These are phyloP conservation scores for Fragilariopsis cylindrus DNA, from an alignment of 108 stramenopile species.

Conservation along the genomic window DNA sequence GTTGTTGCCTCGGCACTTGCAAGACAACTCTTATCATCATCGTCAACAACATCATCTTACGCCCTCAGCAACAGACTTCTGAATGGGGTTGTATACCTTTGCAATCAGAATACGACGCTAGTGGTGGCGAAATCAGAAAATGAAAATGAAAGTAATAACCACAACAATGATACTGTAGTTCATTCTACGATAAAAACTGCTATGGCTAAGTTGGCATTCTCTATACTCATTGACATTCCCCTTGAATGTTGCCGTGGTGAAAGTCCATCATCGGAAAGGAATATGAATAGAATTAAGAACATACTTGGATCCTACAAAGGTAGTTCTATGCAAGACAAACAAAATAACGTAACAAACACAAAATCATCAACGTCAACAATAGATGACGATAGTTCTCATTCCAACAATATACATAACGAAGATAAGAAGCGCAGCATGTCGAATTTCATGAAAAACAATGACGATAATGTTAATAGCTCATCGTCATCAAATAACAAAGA, in stretches of 20 bases:
- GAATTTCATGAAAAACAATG: background rate
- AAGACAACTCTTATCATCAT: slow-evolving; percentile 16
- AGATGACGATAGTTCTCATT: no score
- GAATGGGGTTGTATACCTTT: slow-evolving; percentile 35
- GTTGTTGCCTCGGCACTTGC: slow-evolving; percentile 20
- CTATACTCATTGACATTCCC: slow-evolving; percentile 30
- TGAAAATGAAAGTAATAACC: background rate
- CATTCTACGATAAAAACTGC: slow-evolving; percentile 21
- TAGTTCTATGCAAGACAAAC: no score
- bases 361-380: no score
- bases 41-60: slow-evolving; percentile 7
- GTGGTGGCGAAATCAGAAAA: background rate
- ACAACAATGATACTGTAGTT: background rate
- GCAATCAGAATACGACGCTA: background rate
- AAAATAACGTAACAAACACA: no score
- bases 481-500: background rate
- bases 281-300: background rate
- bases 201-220: slow-evolving; percentile 37
- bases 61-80: slow-evolving; percentile 41
- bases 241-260: slow-evolving; percentile 26
- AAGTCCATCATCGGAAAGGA: background rate
- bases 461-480: slow-evolving; percentile 3
- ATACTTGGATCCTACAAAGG: slow-evolving; percentile 36
- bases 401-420: background rate
- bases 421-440: background rate